Percentiles rank a stretch among this genome's conserved stretches.
Conservation (phyloP, 169 alveolate species). For the Amoebophrya sp. region DNA sequence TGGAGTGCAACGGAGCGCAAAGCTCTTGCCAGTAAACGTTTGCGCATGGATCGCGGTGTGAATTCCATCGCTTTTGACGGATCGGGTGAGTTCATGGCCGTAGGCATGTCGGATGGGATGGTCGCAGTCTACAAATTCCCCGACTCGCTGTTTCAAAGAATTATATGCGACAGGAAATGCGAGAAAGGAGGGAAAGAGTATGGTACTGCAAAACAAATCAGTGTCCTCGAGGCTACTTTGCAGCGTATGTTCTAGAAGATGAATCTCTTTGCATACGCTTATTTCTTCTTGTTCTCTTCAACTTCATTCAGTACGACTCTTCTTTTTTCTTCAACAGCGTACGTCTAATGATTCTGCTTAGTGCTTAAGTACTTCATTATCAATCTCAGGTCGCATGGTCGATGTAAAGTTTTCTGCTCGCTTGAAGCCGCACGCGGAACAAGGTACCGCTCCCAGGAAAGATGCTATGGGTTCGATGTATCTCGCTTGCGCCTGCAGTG, state of each 20-base stretch:
- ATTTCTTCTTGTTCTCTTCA: too few relatives aligned
- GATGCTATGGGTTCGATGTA: neutral
- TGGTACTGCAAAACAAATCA: too few relatives aligned
- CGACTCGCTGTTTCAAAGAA: neutral
- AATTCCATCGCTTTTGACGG: neutral
- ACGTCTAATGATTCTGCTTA: too few relatives aligned
- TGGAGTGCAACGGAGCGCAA: neutral
- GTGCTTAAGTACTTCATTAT: too few relatives aligned
- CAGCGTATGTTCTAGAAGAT: too few relatives aligned
- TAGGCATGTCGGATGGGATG: neutral
- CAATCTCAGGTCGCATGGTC: neutral
- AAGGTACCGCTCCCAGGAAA: too few relatives aligned
- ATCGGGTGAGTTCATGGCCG: neutral
- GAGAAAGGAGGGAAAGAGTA: neutral
- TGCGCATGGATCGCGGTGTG: neutral
- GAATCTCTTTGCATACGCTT: too few relatives aligned
- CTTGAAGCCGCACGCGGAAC: too few relatives aligned
- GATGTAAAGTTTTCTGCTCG: neutral
- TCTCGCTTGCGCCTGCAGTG: neutral
- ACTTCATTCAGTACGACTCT: too few relatives aligned
- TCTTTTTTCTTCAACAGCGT: too few relatives aligned
- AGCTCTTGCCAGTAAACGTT: neutral
- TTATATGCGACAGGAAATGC: neutral
- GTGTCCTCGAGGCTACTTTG: too few relatives aligned
- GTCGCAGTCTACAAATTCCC: neutral